Conservation (phyloP, 129 eudicot genomes). For the Pulicaria dysenterica region DNA sequence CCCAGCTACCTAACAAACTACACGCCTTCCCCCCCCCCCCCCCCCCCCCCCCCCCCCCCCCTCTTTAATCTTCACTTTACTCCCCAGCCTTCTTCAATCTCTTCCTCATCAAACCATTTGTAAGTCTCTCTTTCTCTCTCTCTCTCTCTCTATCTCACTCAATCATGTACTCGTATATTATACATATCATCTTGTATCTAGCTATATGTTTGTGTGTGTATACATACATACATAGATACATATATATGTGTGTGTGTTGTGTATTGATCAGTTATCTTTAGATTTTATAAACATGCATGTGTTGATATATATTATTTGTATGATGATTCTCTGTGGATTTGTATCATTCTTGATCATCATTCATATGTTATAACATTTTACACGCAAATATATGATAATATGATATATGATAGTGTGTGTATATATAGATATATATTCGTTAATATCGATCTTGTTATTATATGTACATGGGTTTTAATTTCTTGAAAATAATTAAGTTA, state of each 20-base stretch:
- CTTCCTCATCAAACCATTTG: constrained; percentile 35
- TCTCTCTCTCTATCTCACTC: constrained; percentile 9
- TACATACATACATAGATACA: neutral
- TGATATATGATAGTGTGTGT: constrained; percentile 2
- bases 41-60: neutral
- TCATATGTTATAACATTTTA: constrained; percentile 11
- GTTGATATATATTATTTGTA: constrained; percentile 7
- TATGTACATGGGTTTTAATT: neutral
- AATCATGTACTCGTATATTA: neutral
- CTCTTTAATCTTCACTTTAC: constrained; percentile 19
- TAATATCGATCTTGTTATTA: constrained; percentile 1
- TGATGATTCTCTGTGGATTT: neutral
- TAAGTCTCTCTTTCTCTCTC: constrained; percentile 26
- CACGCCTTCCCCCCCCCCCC: constrained; percentile 38
- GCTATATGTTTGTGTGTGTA: neutral
- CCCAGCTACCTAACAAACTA: constrained; percentile 41
- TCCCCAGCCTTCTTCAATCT: constrained; percentile 16
- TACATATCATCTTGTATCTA: constrained; percentile 10
- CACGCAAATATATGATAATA: neutral
- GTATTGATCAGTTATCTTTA: neutral
- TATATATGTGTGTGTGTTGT: neutral
- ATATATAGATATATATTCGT: neutral
- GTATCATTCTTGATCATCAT: constrained; percentile 24
- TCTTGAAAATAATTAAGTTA: constrained; percentile 7
- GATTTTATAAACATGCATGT: constrained; percentile 24